Base-by-base conservation (phyloP, 176 grass and related monocot species). In the Lolium multiflorum region DNA sequence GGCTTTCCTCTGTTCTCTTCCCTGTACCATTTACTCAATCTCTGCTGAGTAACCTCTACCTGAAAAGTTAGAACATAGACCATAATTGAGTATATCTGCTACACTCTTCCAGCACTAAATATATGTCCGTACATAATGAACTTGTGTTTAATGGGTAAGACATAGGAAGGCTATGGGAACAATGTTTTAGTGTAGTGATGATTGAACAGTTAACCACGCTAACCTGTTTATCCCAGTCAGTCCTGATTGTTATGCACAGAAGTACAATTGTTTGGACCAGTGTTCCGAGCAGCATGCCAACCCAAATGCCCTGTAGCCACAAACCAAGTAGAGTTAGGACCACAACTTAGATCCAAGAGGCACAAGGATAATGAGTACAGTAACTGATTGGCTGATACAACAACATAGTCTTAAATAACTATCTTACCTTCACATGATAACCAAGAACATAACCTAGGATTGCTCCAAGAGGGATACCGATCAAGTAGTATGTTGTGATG, bases 221-320 rank as follows among this genome's bases (percentile, higher is more conserved):
- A 0, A 98, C 94, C 92, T 98, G 90, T 63, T 94, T 91, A 17
- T 94, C 71, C 97, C 94, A 98, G 77, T 98, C 89, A 5, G 93
- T 94, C 70, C 47, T 89, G 5, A 80, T 11, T 52, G 97, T 98
- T 63, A 98, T 92, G 61, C 83, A 58, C 17, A 96, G 2, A 66
- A 98, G 92, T 26, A 98, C 87, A 35, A 88, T 20, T 7, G 92
- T 96, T 46, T 98, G 94, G 46, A 92, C 92, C 4, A 89, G 68
- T 81, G 94, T 94, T 38, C 94, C 97, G 2, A 96, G 21, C 47
- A 98, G 58, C 97, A 98, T 98, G 67, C 94, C 94, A 12, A 96
- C 86, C 97, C 97, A 98, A 82, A 98, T 96, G 17, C 97, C 97
- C 97, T 98, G 51, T 18, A 82, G 20, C 17, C 74, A 68, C 2